phyloP scores from a whole-genome alignment of 495 filamentous ascomycete species.

The Penicillium odoratum region DNA sequence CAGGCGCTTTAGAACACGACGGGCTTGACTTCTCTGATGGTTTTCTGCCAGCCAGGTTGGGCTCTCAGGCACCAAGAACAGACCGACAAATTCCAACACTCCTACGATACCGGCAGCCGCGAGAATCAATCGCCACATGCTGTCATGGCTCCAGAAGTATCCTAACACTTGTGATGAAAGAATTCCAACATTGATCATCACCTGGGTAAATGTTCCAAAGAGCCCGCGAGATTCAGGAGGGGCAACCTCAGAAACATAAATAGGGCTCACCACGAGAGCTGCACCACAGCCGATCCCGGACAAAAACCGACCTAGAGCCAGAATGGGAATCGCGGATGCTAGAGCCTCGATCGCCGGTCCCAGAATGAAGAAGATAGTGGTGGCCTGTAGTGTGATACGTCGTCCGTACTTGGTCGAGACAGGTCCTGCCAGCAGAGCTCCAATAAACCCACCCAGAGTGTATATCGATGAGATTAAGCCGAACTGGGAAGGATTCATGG shows the following conservation, averaged over 20 bases:
- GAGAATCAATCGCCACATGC: constrained; percentile 81
- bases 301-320: constrained; percentile 73
- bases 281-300: constrained; percentile 84
- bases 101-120: constrained; percentile 70
- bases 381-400: constrained; percentile 66
- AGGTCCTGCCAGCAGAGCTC: constrained; percentile 76
- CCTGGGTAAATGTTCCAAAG: constrained; percentile 88
- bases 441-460: constrained; percentile 83
- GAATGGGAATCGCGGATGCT: constrained; percentile 61
- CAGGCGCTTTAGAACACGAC: constrained; percentile 67
- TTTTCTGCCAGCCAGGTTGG: constrained; percentile 80
- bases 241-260: constrained; percentile 90
- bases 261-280: constrained; percentile 88
- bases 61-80: constrained; percentile 76
- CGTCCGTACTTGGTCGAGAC: constrained; percentile 72
- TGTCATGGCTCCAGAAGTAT: constrained; percentile 76
- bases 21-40: constrained; percentile 59
- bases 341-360: constrained; percentile 75
- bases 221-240: constrained; percentile 76
- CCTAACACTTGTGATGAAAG: constrained; percentile 79
- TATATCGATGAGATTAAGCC: constrained; percentile 85
- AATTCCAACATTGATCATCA: constrained; percentile 94
- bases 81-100: constrained; percentile 60
- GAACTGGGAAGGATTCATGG: constrained; percentile 74
- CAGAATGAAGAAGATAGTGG: constrained; percentile 70